These are phyloP conservation scores for Fusarium devonianum DNA, from an alignment of 2,329 filamentous ascomycete species.

Conservation along the genomic window DNA sequence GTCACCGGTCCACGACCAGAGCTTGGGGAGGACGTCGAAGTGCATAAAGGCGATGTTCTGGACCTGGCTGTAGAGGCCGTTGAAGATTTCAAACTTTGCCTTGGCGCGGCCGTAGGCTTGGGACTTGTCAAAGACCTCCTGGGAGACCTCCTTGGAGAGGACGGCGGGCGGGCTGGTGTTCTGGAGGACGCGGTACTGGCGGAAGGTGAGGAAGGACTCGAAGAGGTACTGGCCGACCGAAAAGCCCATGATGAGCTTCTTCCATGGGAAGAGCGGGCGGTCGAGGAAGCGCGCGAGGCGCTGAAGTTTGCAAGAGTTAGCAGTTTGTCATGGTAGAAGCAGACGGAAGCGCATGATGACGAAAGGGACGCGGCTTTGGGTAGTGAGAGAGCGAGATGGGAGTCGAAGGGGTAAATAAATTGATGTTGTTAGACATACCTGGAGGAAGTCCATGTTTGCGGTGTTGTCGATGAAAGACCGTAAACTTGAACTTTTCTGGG, in stretches of 20 bases:
- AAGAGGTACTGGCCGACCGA: slow-evolving; percentile 90
- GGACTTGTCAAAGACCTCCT: slow-evolving; percentile 92
- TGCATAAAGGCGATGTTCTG: slow-evolving; percentile 91
- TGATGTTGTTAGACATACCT: no score
- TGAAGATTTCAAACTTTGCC: slow-evolving; percentile 85
- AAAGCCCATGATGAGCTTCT: slow-evolving; percentile 93
- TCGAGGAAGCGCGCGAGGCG: slow-evolving; percentile 86
- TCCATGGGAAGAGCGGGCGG: slow-evolving; percentile 94
- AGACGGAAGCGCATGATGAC: background rate
- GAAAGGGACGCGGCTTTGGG: no score
- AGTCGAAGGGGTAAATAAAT: no score
- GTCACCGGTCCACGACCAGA: slow-evolving; percentile 84
- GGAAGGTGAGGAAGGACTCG: slow-evolving; percentile 86
- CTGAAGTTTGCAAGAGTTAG: slow-evolving; percentile 49
- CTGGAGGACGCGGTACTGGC: slow-evolving; percentile 88
- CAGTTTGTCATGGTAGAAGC: background rate
- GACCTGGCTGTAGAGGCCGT: slow-evolving; percentile 81
- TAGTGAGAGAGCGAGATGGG: no score
- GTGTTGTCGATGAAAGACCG: slow-evolving; percentile 28
- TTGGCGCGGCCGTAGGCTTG: slow-evolving; percentile 97
- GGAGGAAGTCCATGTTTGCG: slow-evolving; percentile 56
- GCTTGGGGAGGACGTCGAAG: slow-evolving; percentile 86
- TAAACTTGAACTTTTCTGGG: slow-evolving; percentile 22
- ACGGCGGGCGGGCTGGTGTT: slow-evolving; percentile 83
- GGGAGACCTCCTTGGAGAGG: slow-evolving; percentile 84